These are phyloP conservation scores for Chamaecrista fasciculata DNA, from an alignment of 306 rosid genomes.

Conservation along the genomic window DNA sequence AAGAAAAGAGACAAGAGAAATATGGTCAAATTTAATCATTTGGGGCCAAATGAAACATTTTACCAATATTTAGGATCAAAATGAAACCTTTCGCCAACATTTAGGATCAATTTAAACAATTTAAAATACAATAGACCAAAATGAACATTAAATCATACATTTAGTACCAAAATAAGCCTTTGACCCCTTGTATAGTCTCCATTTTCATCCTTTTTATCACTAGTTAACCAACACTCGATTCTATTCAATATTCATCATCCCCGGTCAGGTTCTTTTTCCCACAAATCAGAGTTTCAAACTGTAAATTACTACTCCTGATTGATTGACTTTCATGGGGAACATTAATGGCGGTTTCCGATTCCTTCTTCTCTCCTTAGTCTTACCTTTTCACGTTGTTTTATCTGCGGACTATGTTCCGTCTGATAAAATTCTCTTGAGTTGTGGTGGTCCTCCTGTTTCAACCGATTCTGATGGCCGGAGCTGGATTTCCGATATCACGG, in stretches of 20 bases:
- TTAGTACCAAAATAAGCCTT: too few species aligned
- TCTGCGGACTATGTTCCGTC: constrained; percentile 59
- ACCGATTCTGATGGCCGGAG: constrained; percentile 50
- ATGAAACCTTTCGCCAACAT: too few species aligned
- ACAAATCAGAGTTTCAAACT: not conserved
- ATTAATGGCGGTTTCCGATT: constrained; percentile 23
- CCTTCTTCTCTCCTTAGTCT: constrained; percentile 39
- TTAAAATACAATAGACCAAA: too few species aligned
- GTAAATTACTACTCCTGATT: constrained; percentile 27
- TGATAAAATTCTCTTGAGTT: constrained; percentile 58
- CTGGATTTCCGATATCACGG: constrained; percentile 73
- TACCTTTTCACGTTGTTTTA: constrained; percentile 32
- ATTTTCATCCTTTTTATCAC: too few species aligned
- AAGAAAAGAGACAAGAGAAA: too few species aligned
- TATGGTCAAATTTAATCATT: too few species aligned
- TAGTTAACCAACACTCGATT: too few species aligned
- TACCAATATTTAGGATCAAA: too few species aligned
- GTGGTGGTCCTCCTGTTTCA: constrained; percentile 68
- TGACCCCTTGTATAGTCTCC: too few species aligned
- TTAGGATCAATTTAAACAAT: too few species aligned
- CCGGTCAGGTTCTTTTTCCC: not conserved
- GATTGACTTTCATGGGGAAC: constrained; percentile 45
- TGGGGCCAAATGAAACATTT: too few species aligned
- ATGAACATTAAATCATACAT: too few species aligned
- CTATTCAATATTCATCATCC: not conserved